Evolutionary conservation across 2,329 filamentous ascomycete species (phyloP), one percentile per base, ranked within the genome.

Genomic region (Cladosporium oxysporum): DNA sequence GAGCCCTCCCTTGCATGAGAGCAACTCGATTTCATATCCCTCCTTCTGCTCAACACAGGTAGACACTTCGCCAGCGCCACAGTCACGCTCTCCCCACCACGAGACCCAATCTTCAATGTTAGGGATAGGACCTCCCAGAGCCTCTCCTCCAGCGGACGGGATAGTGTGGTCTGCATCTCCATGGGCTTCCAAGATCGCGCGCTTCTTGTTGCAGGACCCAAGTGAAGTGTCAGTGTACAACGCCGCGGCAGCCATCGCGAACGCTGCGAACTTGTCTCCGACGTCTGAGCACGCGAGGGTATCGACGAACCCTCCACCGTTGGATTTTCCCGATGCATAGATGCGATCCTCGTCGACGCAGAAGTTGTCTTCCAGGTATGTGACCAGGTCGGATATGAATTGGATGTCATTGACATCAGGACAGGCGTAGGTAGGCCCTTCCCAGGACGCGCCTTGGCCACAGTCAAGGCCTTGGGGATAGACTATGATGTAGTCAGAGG

Each of bases 241-340:
- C 4, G 82, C 83, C 5, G 80, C 82, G 1, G 81, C 79, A 8
- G 81, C 80, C 8, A 81, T 77, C 0, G 81, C 83, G 67, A 85
- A 85, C 0, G 83, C 83, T 6, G 83, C 83, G 62, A 85, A 81
- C 2, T 79, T 75, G 11, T 74, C 74, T 2, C 78, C 70, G 35
- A 82, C 76, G 50, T 73, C 68, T 5, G 70, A 73, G 72, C 83
- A 86, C 3, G 84, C 83, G 5, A 85, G 80, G 1, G 79, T 70
- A 28, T 79, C 79, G 4, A 80, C 80, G 55, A 76, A 75, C 10
- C 81, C 85, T 2, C 83, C 86, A 7, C 84, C 85, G 57, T 87
- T 86, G 69, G 79, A 86, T 69, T 87, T 86, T 53, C 82, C 83
- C 1, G 78, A 77, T 12, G 79, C 79, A 67, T 83, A 85, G 53